phyloP scores from a whole-genome alignment of 805 yeast species.

The Suhomyces pyralidae region DNA sequence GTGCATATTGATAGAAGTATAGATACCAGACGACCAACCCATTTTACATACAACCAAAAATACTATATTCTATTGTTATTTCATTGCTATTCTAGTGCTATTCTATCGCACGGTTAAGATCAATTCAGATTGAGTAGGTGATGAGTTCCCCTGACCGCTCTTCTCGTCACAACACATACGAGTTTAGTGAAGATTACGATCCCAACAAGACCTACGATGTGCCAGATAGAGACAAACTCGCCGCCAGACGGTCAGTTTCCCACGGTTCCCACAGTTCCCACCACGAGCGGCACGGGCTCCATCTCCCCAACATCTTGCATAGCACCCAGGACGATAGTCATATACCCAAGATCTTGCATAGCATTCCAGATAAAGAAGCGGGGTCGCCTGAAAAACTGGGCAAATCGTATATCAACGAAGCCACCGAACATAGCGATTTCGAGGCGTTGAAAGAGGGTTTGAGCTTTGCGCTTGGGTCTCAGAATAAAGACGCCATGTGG shows the following conservation, averaged over 20 bases:
- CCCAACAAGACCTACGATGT: slow-evolving; percentile 11
- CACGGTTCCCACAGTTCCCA: not conserved
- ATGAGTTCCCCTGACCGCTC: not conserved
- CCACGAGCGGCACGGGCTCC: not conserved
- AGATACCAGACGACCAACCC: no score
- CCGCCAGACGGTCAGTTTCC: not conserved
- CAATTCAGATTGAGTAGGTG: not conserved
- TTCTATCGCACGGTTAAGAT: no score
- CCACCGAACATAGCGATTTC: slow-evolving; percentile 26
- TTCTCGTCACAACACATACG: not conserved
- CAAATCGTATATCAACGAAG: slow-evolving; percentile 20
- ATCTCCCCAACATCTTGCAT: not conserved
- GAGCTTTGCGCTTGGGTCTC: slow-evolving; percentile 32
- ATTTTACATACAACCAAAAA: no score
- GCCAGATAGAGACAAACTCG: not conserved
- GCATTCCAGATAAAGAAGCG: not conserved
- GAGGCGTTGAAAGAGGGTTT: slow-evolving; percentile 33
- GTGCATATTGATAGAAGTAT: no score
- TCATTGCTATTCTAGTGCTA: no score
- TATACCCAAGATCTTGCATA: not conserved
- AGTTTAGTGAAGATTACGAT: slow-evolving; percentile 9
- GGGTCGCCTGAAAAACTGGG: not conserved
- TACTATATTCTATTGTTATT: no score
- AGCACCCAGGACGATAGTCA: not conserved
- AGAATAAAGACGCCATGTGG: slow-evolving; percentile 25